Conservation (phyloP, 192 early-diverging fungal genomes). For the Lunasporangiospora selenospora region DNA sequence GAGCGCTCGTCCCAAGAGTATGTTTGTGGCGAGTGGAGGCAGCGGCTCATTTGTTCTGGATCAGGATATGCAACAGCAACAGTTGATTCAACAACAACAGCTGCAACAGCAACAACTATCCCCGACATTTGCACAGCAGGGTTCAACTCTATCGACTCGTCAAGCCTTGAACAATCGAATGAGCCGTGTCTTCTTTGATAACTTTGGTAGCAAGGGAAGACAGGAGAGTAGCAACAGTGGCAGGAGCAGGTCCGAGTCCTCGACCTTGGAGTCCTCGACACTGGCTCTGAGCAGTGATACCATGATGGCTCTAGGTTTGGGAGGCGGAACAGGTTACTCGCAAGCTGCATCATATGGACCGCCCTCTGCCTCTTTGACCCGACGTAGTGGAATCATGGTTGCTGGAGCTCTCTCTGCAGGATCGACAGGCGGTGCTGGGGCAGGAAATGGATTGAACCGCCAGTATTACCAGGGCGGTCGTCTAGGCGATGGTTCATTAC, state of each 20-base stretch:
- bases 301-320: constrained; percentile 31
- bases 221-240: constrained; percentile 4
- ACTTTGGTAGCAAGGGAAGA: background rate
- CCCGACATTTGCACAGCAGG: background rate
- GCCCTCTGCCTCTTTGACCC: too few species aligned
- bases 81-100: constrained; percentile 1
- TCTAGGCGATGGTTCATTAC: constrained; percentile 27
- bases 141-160: too few species aligned
- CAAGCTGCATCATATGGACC: too few species aligned
- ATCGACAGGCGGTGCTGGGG: too few species aligned
- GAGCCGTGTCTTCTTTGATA: constrained; percentile 41
- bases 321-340: too few species aligned
- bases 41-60: background rate
- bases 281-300: constrained; percentile 30
- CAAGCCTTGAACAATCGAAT: constrained; percentile 32
- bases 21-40: too few species aligned
- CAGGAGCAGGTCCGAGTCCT: background rate
- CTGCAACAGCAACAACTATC: background rate
- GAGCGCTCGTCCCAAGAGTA: constrained; percentile 30
- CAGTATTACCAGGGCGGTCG: too few species aligned
- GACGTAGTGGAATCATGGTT: too few species aligned
- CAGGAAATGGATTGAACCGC: too few species aligned
- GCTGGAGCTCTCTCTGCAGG: too few species aligned
- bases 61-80: constrained; percentile 16
- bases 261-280: constrained; percentile 26